A percentile compares a stretch with the other conserved stretches of the same genome.
Conservation (phyloP, 441 rosid species). For the Breynia disticha region DNA sequence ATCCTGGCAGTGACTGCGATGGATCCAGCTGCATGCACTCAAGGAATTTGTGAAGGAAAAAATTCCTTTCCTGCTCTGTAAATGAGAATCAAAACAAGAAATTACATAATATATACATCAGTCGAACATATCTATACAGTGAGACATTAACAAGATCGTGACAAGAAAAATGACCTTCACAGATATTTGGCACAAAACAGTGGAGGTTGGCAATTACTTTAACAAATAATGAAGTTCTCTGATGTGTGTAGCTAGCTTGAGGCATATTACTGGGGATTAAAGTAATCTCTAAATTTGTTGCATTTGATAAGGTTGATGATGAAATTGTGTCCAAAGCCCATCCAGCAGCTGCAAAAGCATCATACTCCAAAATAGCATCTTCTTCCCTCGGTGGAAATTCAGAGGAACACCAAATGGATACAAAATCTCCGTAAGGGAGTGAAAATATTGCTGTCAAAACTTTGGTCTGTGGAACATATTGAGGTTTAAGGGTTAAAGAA, state of each 20-base stretch:
- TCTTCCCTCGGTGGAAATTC: slow-evolving; percentile 77
- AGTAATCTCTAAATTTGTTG: slow-evolving; percentile 41
- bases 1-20: slow-evolving; percentile 48
- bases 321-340: slow-evolving; percentile 58
- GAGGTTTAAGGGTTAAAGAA: not conserved
- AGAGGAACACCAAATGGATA: slow-evolving; percentile 86
- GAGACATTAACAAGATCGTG: too few species aligned
- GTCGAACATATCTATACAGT: slow-evolving; percentile 6
- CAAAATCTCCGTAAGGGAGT: slow-evolving; percentile 80
- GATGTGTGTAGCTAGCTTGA: slow-evolving; percentile 79
- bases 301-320: slow-evolving; percentile 20
- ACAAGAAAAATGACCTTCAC: slow-evolving; percentile 52
- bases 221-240: slow-evolving; percentile 79
- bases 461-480: slow-evolving; percentile 52
- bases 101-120: slow-evolving; percentile 5
- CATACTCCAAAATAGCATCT: slow-evolving; percentile 79
- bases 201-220: slow-evolving; percentile 96
- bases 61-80: slow-evolving; percentile 91
- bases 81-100: slow-evolving; percentile 23
- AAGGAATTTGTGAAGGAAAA: slow-evolving; percentile 63
- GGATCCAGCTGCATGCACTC: slow-evolving; percentile 70
- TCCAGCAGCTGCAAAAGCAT: slow-evolving; percentile 67
- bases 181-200: slow-evolving; percentile 75
- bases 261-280: slow-evolving; percentile 46
- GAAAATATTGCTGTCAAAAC: slow-evolving; percentile 81